Conservation (phyloP, 2,329 filamentous ascomycete genomes). For the Beauveria sp. region DNA sequence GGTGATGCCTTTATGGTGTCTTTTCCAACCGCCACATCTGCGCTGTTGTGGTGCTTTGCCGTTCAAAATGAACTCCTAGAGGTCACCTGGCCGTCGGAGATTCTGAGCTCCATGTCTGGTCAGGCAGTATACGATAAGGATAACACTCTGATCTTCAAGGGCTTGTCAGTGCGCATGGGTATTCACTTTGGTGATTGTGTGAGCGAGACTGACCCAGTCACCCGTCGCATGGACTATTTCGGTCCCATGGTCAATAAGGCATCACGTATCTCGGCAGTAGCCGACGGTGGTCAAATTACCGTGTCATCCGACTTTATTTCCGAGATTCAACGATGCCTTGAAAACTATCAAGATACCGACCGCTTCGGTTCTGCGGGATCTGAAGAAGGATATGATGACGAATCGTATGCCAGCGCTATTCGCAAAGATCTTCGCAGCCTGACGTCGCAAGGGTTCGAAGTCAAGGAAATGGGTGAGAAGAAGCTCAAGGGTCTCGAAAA, state of each 20-base stretch:
- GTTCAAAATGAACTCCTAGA: conserved; percentile 84
- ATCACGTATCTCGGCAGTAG: conserved; percentile 85
- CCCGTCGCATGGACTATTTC: conserved; percentile 98
- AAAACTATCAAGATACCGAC: conserved; percentile 82
- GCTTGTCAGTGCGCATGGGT: conserved; percentile 93
- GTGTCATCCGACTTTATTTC: conserved; percentile 96
- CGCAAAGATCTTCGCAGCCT: conserved; percentile 81
- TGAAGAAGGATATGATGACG: conserved; percentile 63
- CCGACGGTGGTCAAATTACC: conserved; percentile 93
- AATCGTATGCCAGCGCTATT: conserved; percentile 66
- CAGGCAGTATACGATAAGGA: conserved; percentile 78
- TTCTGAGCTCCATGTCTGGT: conserved; percentile 78
- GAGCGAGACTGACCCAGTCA: conserved; percentile 92
- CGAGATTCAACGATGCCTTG: conserved; percentile 85
- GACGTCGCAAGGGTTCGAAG: conserved; percentile 87
- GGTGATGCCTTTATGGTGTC: conserved; percentile 99
- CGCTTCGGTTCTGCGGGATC: conserved; percentile 59
- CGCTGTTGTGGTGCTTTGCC: conserved; percentile 91
- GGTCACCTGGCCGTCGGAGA: conserved; percentile 87
- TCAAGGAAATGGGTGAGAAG: conserved; percentile 91
- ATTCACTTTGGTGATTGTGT: conserved; percentile 94
- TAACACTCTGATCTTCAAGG: conserved; percentile 83
- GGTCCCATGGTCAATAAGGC: conserved; percentile 99
- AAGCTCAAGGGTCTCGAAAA: conserved; percentile 97
- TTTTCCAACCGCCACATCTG: conserved; percentile 91